Conservation (phyloP, 2,329 filamentous ascomycete species). For the Grosmannia serpens region DNA sequence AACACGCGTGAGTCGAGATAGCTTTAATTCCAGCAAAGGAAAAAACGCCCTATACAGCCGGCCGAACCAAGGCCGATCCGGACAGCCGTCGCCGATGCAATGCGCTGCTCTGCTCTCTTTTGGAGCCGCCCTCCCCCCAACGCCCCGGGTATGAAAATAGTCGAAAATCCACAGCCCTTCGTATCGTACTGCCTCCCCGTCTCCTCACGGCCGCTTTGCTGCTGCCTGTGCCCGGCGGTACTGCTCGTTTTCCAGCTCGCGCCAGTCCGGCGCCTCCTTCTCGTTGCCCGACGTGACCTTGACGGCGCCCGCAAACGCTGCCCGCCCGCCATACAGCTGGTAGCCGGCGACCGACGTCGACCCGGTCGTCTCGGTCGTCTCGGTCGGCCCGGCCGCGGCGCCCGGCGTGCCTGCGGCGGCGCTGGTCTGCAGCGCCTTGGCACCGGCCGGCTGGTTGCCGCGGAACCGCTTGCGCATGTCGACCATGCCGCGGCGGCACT, state of each 20-base stretch:
- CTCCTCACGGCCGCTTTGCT: neutral
- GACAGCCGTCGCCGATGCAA: too few relatives aligned
- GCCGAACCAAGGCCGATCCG: too few relatives aligned
- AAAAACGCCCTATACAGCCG: too few relatives aligned
- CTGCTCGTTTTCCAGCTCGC: constrained; percentile 53
- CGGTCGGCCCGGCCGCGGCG: constrained; percentile 18
- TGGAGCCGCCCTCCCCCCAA: too few relatives aligned
- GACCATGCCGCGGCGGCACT: constrained; percentile 92
- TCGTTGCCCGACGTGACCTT: constrained; percentile 59
- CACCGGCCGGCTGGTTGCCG: constrained; percentile 76
- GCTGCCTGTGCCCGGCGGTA: constrained; percentile 29
- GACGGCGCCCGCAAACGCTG: constrained; percentile 53
- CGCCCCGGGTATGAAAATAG: too few relatives aligned
- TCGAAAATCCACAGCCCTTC: too few relatives aligned
- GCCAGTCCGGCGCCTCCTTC: constrained; percentile 47
- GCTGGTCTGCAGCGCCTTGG: constrained; percentile 32
- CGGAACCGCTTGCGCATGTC: constrained; percentile 99
- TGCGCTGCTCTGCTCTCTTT: too few relatives aligned
- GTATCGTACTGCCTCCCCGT: too few relatives aligned
- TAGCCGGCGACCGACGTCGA: constrained; percentile 27
- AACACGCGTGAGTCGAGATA: too few relatives aligned
- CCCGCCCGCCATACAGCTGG: constrained; percentile 70
- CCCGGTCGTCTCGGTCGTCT: neutral
- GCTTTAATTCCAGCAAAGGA: too few relatives aligned
- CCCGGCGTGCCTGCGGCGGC: constrained; percentile 36